Evolutionary conservation across 352 stramenopile genomes (phyloP), one percentile per base, ranked within the genome.

Genomic region (Ophiocytium majus): DNA sequence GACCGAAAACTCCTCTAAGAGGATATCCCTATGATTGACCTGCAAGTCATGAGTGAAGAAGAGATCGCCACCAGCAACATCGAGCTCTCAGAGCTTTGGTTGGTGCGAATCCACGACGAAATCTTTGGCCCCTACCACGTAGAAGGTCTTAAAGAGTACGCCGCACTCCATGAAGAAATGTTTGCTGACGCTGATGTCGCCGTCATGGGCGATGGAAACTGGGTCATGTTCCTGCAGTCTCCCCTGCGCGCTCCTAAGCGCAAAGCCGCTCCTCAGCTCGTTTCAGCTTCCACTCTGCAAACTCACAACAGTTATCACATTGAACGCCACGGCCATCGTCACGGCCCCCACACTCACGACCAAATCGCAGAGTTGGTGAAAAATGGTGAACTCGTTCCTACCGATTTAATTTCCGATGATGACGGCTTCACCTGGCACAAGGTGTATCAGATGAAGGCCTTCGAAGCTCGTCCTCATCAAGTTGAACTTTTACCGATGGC

Each of bases 1-100:
- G 23, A 71, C 57, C 57, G 57, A 71, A 71, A 71, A 71, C 19
- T 71, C 57, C 23, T 71, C 28, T 71, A 71, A 71, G 28, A 71
- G 28, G 28, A 23, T 28, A 71, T 71, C 19, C 28, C 57, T 23
- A 28, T 71, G 23, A 23, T 71, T 71, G 57, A 71, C 57, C 57
- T 71, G 28, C 23, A 71, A 71, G 19, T 28, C 28, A 23, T 71
- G 57, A 71, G 57, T 28, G 28, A 23, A 71, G 28, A 71, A 28
- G 28, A 23, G 19, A 71, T 71, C 28, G 57, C 23, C 19, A 28
- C 23, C 28, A 23, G 23, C 28, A 23, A 28, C 19, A 71, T 71
- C 57, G 28, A 71, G 28, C 28, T 28, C 28, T 23, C 23, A 23
- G 19, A 71, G 23, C 57, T 71, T 71, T 71, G 57, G 57, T 23